Percentiles rank a stretch among this genome's conserved stretches.
Evolutionary conservation across 2,329 filamentous ascomycete genomes (phyloP).

Genomic region (Pyricularia pennisetigena): DNA sequence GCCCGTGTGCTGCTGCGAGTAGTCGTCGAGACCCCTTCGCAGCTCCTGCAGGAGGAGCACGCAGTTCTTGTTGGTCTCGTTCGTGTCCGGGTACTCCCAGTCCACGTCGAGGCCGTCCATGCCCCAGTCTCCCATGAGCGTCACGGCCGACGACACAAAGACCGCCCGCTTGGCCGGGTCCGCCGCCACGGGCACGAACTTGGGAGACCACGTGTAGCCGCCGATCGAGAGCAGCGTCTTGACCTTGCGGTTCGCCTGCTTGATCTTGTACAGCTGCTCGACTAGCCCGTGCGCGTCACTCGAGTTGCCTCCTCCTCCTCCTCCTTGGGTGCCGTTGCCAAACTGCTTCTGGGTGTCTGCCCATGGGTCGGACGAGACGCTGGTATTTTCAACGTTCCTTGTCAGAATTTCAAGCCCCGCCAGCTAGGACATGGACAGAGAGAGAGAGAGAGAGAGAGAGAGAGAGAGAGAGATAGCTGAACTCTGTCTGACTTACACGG

Average conservation of each 20-base stretch:
- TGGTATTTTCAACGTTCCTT: slow-evolving; percentile 5
- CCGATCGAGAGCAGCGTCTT: slow-evolving; percentile 73
- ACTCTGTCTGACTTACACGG: slow-evolving; percentile 30
- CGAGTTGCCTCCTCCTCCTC: neutral
- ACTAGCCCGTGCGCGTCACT: slow-evolving; percentile 66
- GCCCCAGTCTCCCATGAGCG: slow-evolving; percentile 57
- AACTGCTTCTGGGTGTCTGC: slow-evolving; percentile 58
- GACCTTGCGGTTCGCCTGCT: slow-evolving; percentile 64
- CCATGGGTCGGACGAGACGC: slow-evolving; percentile 47
- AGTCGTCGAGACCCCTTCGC: slow-evolving; percentile 25
- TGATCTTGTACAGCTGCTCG: slow-evolving; percentile 66
- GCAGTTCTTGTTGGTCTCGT: slow-evolving; percentile 27
- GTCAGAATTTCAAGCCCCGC: neutral
- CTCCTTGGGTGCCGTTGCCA: slow-evolving; percentile 27
- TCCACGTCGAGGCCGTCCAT: slow-evolving; percentile 47
- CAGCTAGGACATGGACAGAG: too few relatives aligned
- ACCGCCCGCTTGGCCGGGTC: slow-evolving; percentile 47
- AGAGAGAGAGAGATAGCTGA: neutral
- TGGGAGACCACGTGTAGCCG: slow-evolving; percentile 66
- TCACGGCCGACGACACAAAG: slow-evolving; percentile 61
- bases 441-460: neutral
- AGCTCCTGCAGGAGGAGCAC: slow-evolving; percentile 30
- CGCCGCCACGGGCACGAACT: slow-evolving; percentile 54
- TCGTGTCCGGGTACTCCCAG: slow-evolving; percentile 39
- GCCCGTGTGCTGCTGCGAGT: slow-evolving; percentile 30